These are phyloP conservation scores for Madurella fahalii DNA, from an alignment of 2,329 filamentous ascomycete genomes.

Conservation along the genomic window DNA sequence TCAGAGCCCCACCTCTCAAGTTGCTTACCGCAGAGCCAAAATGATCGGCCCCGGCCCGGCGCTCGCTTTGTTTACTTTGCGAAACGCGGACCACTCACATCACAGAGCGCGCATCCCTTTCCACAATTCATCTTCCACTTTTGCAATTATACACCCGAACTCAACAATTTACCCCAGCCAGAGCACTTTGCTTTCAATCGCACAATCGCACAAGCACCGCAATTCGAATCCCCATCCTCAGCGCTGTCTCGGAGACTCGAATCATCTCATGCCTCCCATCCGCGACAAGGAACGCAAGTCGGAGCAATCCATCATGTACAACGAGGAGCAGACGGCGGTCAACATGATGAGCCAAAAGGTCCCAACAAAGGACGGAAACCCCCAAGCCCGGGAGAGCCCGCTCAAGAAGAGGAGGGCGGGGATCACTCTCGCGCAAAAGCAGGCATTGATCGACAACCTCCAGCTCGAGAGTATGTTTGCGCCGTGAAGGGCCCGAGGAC, in stretches of 20 bases:
- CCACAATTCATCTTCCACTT: conserved; percentile 15
- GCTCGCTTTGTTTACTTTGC: conserved; percentile 29
- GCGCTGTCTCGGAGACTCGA: not conserved
- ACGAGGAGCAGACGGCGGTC: conserved; percentile 21
- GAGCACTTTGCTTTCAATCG: not conserved
- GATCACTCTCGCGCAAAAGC: conserved; percentile 70
- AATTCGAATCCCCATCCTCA: not conserved
- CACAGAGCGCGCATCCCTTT: conserved; percentile 14
- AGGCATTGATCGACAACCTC: conserved; percentile 82
- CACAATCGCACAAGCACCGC: not conserved
- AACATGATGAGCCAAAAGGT: conserved; percentile 28
- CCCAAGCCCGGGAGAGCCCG: conserved; percentile 50
- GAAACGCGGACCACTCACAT: conserved; percentile 26
- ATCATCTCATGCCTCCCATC: conserved; percentile 42
- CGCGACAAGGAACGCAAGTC: conserved; percentile 46
- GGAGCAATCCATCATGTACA: conserved; percentile 32
- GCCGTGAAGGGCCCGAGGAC: not conserved
- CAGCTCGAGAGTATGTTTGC: conserved; percentile 72
- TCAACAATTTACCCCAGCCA: not conserved
- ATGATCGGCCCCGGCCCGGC: conserved; percentile 6
- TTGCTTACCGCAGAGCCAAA: not conserved
- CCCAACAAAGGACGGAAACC: conserved; percentile 33
- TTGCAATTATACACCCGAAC: conserved; percentile 4
- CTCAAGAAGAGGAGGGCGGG: conserved; percentile 58
- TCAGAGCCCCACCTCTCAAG: not conserved